Evolutionary conservation across 305 asterid genomes (phyloP).

Genomic region (Solanum hybrid): DNA sequence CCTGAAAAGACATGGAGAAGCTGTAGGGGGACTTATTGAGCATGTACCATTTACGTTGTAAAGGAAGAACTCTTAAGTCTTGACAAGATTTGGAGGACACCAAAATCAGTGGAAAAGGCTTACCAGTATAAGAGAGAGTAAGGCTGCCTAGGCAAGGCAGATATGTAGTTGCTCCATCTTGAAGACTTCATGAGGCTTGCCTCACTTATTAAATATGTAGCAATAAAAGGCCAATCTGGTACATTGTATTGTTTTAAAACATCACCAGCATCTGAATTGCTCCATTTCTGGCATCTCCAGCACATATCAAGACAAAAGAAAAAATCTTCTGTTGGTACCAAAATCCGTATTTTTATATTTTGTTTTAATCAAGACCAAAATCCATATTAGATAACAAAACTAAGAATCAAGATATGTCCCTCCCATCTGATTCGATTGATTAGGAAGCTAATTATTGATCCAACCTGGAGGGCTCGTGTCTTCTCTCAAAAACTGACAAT

Average conservation of each 20-base stretch:
- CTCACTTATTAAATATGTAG: conserved; percentile 86
- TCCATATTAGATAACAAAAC: background rate
- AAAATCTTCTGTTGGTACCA: background rate
- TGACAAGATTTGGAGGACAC: conserved; percentile 6
- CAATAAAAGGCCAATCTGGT: conserved; percentile 95
- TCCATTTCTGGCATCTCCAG: conserved; percentile 61
- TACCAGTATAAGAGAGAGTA: conserved; percentile 94
- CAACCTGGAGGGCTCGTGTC: background rate
- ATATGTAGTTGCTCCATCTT: conserved; percentile 82
- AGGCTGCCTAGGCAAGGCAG: conserved; percentile 94
- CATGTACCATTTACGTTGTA: conserved; percentile 13
- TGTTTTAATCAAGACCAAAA: background rate
- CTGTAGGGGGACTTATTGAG: conserved; percentile 77
- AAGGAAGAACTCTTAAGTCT: conserved; percentile 1
- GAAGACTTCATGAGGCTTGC: conserved; percentile 62
- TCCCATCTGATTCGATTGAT: background rate
- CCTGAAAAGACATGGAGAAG: conserved; percentile 81
- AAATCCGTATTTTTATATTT: background rate
- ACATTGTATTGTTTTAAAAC: conserved; percentile 55
- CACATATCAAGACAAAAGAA: conserved; percentile 7
- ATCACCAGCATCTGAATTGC: conserved; percentile 60
- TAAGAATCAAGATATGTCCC: background rate
- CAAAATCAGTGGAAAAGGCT: conserved; percentile 16
- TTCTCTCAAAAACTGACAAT: background rate
- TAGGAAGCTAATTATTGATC: background rate